Percentiles rank a stretch among this genome's conserved stretches.
phyloP scores from a whole-genome alignment of 345 rosid species.

The Mangifera indica region DNA sequence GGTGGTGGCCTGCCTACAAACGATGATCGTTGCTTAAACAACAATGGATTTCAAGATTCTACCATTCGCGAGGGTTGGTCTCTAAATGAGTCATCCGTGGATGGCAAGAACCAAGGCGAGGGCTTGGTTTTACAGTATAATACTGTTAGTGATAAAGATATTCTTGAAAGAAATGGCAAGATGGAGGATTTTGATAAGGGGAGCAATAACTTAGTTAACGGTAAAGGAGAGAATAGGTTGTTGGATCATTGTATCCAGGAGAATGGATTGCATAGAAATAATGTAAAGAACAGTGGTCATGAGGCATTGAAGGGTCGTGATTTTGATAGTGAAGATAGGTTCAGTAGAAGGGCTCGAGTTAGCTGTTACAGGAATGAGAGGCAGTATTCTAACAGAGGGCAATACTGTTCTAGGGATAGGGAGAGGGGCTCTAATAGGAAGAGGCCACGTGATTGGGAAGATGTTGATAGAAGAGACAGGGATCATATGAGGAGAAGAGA shows the following conservation, averaged over 20 bases:
- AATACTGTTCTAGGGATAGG: constrained; percentile 44
- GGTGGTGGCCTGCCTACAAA: constrained; percentile 55
- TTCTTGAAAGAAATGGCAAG: constrained; percentile 19
- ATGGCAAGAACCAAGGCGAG: constrained; percentile 17
- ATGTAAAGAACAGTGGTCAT: constrained; percentile 17
- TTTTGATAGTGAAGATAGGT: constrained; percentile 43
- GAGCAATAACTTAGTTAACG: constrained; percentile 2
- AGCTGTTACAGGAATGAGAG: constrained; percentile 37
- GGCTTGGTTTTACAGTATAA: constrained; percentile 22
- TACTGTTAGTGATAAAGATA: constrained; percentile 19
- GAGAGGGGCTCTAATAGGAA: constrained; percentile 54
- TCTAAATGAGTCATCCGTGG: constrained; percentile 21
- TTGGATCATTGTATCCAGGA: constrained; percentile 20
- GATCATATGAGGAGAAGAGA: constrained; percentile 63
- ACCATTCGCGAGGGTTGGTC: constrained; percentile 21
- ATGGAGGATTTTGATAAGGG: constrained; percentile 23
- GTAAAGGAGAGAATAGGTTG: constrained; percentile 15
- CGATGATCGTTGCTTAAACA: constrained; percentile 8
- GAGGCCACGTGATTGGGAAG: constrained; percentile 64
- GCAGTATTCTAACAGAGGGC: constrained; percentile 40
- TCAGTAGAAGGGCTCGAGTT: constrained; percentile 49
- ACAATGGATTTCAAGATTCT: constrained; percentile 29
- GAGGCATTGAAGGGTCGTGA: constrained; percentile 32
- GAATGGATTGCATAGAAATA: constrained; percentile 33
- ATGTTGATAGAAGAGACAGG: constrained; percentile 50